phyloP scores from a whole-genome alignment of 2,329 filamentous ascomycete species.

The Ophiosphaerella herpotricha region DNA sequence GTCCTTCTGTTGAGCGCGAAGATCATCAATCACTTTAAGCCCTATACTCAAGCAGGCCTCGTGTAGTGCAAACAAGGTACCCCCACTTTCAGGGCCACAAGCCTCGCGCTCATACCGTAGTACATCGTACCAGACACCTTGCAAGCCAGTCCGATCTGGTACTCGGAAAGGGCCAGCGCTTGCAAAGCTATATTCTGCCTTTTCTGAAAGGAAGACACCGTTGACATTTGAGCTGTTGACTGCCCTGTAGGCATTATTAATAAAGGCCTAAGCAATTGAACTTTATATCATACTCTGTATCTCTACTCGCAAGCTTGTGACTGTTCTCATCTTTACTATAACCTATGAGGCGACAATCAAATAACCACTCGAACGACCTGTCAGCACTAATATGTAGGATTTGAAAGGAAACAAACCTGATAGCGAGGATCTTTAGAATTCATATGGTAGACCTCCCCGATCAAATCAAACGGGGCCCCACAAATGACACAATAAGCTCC shows the following conservation, averaged over 20 bases:
- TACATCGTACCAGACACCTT: conserved; percentile 19
- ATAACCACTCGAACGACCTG: conserved; percentile 28
- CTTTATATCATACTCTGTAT: conserved; percentile 5
- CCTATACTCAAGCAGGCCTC: conserved; percentile 27
- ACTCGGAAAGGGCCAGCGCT: conserved; percentile 22
- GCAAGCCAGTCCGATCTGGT: conserved; percentile 8
- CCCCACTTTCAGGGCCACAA: not conserved
- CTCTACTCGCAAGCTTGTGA: conserved; percentile 13
- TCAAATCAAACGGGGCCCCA: conserved; percentile 31
- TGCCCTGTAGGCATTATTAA: conserved; percentile 2
- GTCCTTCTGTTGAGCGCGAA: not conserved
- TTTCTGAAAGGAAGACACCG: conserved; percentile 25
- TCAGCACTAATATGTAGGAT: not conserved
- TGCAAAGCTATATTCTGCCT: conserved; percentile 13
- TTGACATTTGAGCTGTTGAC: conserved; percentile 11
- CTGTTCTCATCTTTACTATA: conserved; percentile 9
- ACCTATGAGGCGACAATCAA: conserved; percentile 26
- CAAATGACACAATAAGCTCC: conserved; percentile 33
- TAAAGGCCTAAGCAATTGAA: not conserved
- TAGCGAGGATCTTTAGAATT: conserved; percentile 21
- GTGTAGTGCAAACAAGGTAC: conserved; percentile 31
- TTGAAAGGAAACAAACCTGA: conserved; percentile 12
- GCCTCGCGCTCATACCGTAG: conserved; percentile 9
- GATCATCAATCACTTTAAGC: conserved; percentile 19
- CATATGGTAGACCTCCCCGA: conserved; percentile 25